Evolutionary conservation across 352 stramenopile species (phyloP).

Genomic region (Thalassiosira sp.): DNA sequence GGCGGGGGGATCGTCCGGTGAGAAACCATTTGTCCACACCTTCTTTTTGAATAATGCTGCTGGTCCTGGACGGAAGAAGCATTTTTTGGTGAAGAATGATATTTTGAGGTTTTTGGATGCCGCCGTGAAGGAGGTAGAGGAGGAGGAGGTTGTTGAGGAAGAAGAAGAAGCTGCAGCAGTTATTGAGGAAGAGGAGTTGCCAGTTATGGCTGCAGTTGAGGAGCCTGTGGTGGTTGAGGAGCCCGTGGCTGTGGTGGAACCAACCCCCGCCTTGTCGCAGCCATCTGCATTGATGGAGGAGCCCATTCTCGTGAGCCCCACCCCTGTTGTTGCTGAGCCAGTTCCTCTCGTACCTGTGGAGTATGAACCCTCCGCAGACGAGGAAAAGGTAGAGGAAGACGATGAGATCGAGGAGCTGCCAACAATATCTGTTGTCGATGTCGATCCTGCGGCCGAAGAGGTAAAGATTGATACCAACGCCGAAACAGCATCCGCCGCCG

Average conservation of each 20-base stretch:
- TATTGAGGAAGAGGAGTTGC: neutral
- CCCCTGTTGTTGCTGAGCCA: constrained; percentile 2
- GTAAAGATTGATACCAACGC: constrained; percentile 37
- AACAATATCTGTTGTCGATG: constrained; percentile 23
- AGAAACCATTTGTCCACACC: constrained; percentile 70
- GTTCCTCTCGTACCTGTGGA: constrained; percentile 11
- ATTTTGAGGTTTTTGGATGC: constrained; percentile 72
- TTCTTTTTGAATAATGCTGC: constrained; percentile 68
- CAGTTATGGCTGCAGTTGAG: constrained; percentile 3
- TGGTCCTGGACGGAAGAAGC: constrained; percentile 53
- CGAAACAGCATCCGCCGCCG: constrained; percentile 5
- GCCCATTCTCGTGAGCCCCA: neutral
- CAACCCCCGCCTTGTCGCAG: too few relatives aligned
- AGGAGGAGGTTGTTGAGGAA: constrained; percentile 7
- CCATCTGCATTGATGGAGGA: too few relatives aligned
- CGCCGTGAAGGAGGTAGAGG: neutral
- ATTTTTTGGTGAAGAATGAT: constrained; percentile 78
- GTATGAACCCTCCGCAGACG: constrained; percentile 32
- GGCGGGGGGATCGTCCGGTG: neutral
- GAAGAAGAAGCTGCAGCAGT: constrained; percentile 7
- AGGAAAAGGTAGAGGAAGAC: constrained; percentile 52
- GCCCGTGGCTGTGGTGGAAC: neutral
- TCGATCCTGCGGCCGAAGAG: constrained; percentile 56
- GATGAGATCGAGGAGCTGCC: constrained; percentile 5
- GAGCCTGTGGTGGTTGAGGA: constrained; percentile 8